phyloP scores from a whole-genome alignment of 140 eudicot species.

The Cichorium intybus region DNA sequence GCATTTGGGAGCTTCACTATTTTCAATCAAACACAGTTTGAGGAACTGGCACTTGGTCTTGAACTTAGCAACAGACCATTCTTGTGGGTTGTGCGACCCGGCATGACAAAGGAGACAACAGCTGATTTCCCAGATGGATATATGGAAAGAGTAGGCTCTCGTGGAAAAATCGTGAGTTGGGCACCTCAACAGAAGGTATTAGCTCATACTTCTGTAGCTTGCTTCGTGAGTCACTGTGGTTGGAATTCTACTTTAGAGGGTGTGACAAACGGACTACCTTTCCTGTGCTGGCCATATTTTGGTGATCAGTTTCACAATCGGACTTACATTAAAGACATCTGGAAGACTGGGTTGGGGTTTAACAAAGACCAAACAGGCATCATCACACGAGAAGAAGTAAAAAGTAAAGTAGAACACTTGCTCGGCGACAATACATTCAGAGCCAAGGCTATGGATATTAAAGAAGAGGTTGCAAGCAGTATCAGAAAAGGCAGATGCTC shows the following conservation, averaged over 20 bases:
- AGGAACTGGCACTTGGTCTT: conserved; percentile 59
- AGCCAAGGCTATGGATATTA: conserved; percentile 36
- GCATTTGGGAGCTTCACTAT: conserved; percentile 66
- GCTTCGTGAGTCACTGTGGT: conserved; percentile 69
- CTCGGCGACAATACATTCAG: conserved; percentile 17
- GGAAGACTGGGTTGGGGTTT: conserved; percentile 56
- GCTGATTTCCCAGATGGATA: conserved; percentile 28
- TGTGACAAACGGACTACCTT: conserved; percentile 52
- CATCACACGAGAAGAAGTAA: conserved; percentile 41
- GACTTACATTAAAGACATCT: conserved; percentile 46
- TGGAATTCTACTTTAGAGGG: conserved; percentile 76
- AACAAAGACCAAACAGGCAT: conserved; percentile 43
- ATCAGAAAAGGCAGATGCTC: conserved; percentile 40
- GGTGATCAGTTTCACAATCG: conserved; percentile 57
- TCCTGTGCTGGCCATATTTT: conserved; percentile 73
- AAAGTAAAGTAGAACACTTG: conserved; percentile 36
- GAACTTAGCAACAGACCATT: conserved; percentile 51
- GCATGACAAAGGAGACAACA: conserved; percentile 17
- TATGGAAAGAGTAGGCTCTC: conserved; percentile 31
- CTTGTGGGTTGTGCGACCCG: conserved; percentile 59
- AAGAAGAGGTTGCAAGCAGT: conserved; percentile 20
- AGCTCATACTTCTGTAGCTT: conserved; percentile 56
- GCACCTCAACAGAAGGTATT: conserved; percentile 62
- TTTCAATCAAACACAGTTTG: conserved; percentile 40
- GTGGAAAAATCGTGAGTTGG: conserved; percentile 61